Percentiles rank a stretch among this genome's conserved stretches.
These are phyloP conservation scores for Angomonas deanei DNA, from an alignment of 208 protist species.

Conservation along the genomic window DNA sequence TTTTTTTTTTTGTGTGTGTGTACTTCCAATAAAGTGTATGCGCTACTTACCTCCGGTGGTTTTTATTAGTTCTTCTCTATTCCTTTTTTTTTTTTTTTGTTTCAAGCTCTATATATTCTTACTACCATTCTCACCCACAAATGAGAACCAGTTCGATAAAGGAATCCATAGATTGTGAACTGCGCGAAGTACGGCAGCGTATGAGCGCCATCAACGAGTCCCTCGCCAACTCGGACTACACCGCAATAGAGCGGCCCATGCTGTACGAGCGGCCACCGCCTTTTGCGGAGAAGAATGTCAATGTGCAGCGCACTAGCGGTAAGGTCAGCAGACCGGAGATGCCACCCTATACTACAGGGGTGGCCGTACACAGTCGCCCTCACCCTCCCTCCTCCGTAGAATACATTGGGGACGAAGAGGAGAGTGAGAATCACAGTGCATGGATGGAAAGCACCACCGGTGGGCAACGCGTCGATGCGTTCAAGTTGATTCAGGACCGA, in stretches of 20 bases:
- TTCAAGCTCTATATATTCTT: background rate
- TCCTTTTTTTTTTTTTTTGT: conserved; percentile 9
- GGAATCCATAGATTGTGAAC: background rate
- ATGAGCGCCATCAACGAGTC: background rate
- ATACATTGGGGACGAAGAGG: background rate
- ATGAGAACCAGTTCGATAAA: too few species aligned
- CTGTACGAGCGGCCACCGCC: background rate
- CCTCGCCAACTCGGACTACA: background rate
- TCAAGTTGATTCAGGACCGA: conserved; percentile 43
- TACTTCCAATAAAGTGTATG: too few species aligned
- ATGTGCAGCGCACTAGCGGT: background rate
- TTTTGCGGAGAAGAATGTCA: background rate
- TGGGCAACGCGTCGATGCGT: conserved; percentile 36
- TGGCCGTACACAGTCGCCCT: background rate
- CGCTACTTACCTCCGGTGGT: background rate
- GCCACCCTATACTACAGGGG: too few species aligned
- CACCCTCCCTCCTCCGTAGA: background rate
- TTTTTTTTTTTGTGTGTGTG: background rate
- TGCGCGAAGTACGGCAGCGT: background rate
- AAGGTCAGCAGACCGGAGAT: too few species aligned
- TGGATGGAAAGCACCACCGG: background rate
- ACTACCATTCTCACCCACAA: background rate
- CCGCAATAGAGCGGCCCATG: background rate
- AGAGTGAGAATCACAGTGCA: background rate
- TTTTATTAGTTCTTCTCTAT: background rate